phyloP scores from a whole-genome alignment of 805 yeast genomes.

The Citeromyces matritensis region DNA sequence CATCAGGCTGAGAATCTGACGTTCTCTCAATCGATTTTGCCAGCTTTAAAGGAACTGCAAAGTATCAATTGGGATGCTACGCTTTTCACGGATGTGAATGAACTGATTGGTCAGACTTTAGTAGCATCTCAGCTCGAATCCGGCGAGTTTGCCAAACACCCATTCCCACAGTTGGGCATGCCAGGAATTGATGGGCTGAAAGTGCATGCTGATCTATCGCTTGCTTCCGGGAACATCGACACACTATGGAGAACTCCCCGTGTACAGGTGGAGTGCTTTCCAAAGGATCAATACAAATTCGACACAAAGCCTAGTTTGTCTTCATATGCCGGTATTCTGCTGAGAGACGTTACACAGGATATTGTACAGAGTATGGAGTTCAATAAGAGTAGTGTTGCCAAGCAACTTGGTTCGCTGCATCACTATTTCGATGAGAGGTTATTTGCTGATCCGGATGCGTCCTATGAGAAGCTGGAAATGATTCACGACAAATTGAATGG shows the following conservation, averaged over 20 bases:
- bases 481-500: slow-evolving; percentile 20
- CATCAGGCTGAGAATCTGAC: no score
- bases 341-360: slow-evolving; percentile 67
- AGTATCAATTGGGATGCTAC: slow-evolving; percentile 21
- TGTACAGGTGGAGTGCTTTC: slow-evolving; percentile 44
- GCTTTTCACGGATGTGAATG: slow-evolving; percentile 21
- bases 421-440: slow-evolving; percentile 48
- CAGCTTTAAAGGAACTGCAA: slow-evolving; percentile 23
- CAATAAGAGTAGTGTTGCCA: slow-evolving; percentile 76
- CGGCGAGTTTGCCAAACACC: slow-evolving; percentile 17
- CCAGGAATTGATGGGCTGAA: slow-evolving; percentile 21
- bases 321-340: slow-evolving; percentile 39
- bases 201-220: slow-evolving; percentile 15
- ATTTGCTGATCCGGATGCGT: slow-evolving; percentile 64
- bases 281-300: slow-evolving; percentile 27
- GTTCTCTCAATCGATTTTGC: slow-evolving; percentile 23
- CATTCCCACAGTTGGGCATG: slow-evolving; percentile 10
- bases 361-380: slow-evolving; percentile 69
- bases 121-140: slow-evolving; percentile 9
- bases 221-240: slow-evolving; percentile 38
- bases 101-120: slow-evolving; percentile 2
- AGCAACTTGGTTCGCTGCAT: slow-evolving; percentile 66
- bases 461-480: slow-evolving; percentile 51
- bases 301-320: slow-evolving; percentile 50
- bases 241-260: slow-evolving; percentile 55